These are phyloP conservation scores for Scedosporium boydii DNA, from an alignment of 2,329 filamentous ascomycete genomes.

Conservation along the genomic window DNA sequence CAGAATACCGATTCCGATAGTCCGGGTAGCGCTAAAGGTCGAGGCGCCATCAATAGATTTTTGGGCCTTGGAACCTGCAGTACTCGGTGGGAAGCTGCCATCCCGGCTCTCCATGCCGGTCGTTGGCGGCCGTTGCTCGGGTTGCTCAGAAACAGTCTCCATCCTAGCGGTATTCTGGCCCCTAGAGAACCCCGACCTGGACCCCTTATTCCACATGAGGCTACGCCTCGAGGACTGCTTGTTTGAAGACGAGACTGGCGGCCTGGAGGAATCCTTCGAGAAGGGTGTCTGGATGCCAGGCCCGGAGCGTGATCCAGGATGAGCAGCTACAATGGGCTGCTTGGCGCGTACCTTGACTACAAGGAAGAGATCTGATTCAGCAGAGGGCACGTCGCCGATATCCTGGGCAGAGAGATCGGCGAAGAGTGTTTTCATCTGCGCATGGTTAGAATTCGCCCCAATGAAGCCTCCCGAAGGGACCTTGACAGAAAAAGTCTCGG, in stretches of 20 bases:
- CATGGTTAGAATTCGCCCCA: constrained; percentile 51
- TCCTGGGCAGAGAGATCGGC: constrained; percentile 75
- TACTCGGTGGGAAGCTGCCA: constrained; percentile 38
- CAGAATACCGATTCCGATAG: constrained; percentile 67
- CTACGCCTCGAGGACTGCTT: constrained; percentile 50
- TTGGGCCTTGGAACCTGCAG: constrained; percentile 47
- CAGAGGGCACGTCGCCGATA: constrained; percentile 49
- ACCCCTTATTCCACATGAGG: constrained; percentile 60
- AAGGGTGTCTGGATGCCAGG: constrained; percentile 30
- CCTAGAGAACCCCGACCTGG: constrained; percentile 44
- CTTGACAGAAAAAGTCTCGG: constrained; percentile 74
- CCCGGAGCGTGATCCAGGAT: constrained; percentile 43
- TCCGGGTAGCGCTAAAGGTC: constrained; percentile 33
- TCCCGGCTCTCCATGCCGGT: constrained; percentile 33
- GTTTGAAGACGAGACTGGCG: constrained; percentile 34
- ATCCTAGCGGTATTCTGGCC: constrained; percentile 38
- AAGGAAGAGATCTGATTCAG: constrained; percentile 68
- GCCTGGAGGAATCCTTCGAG: constrained; percentile 34
- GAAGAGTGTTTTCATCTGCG: constrained; percentile 75
- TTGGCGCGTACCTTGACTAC: constrained; percentile 68
- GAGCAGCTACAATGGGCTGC: constrained; percentile 35
- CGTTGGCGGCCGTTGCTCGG: constrained; percentile 27
- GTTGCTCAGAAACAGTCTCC: constrained; percentile 46
- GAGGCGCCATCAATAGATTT: constrained; percentile 17
- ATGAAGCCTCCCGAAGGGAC: constrained; percentile 66